Conservation (phyloP, 2,329 filamentous ascomycete species). For the Teratosphaeria destructans region DNA sequence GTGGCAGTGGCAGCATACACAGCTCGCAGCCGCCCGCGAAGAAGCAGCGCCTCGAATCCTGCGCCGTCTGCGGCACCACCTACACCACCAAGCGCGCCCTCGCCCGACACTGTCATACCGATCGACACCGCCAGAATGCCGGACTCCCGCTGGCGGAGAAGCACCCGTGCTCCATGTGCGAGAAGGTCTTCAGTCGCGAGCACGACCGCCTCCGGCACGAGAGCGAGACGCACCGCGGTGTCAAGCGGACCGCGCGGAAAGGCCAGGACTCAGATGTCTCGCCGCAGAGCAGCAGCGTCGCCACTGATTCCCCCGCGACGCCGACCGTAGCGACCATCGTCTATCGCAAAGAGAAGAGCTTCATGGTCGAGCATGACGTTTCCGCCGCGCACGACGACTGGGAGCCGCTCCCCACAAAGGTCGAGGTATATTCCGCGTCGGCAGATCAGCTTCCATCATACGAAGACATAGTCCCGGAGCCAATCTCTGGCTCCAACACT, state of each 20-base stretch:
- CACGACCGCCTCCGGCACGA: conserved; percentile 18
- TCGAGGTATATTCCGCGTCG: not conserved
- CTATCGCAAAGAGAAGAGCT: not conserved
- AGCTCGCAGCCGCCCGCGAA: conserved; percentile 5
- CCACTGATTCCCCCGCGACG: not conserved
- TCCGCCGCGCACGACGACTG: not conserved
- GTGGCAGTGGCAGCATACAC: not conserved
- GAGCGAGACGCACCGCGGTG: conserved; percentile 14
- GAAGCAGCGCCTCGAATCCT: conserved; percentile 6
- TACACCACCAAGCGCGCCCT: conserved; percentile 19
- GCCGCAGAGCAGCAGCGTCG: not conserved
- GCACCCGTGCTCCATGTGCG: conserved; percentile 14
- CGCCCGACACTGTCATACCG: conserved; percentile 17
- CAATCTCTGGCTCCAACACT: not conserved
- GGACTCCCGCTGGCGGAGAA: conserved; percentile 15
- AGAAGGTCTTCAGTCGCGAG: conserved; percentile 15
- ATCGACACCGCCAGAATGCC: conserved; percentile 14
- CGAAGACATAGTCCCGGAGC: not conserved
- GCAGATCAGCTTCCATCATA: not conserved
- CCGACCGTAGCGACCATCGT: not conserved
- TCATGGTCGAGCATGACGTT: not conserved
- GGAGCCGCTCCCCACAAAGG: not conserved
- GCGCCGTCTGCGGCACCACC: conserved; percentile 9
- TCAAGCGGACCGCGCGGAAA: conserved; percentile 2
- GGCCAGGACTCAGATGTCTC: not conserved